phyloP scores from a whole-genome alignment of 2,329 filamentous ascomycete species.

The Diplodia sapinea region DNA sequence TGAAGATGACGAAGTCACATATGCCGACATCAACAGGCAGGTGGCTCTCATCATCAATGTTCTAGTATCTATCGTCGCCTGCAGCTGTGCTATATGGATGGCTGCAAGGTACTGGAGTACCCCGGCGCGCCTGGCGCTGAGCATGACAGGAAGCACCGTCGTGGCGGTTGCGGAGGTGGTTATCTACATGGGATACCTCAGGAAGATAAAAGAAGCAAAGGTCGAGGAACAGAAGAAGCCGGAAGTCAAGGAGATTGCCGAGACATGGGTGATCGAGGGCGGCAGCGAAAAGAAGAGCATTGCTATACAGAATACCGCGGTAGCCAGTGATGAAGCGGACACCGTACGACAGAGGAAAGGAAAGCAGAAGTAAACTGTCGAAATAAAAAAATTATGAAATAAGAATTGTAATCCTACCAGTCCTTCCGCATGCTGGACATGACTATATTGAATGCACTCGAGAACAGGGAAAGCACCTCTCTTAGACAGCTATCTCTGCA shows the following conservation, averaged over 20 bases:
- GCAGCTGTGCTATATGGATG: constrained; percentile 79
- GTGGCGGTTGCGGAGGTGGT: constrained; percentile 78
- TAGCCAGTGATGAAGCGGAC: background rate
- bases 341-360: constrained; percentile 4
- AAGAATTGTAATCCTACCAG: background rate
- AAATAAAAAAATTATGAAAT: background rate
- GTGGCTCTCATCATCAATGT: constrained; percentile 88
- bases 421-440: background rate
- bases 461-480: background rate
- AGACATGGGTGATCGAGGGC: constrained; percentile 68
- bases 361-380: background rate
- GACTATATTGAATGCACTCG: background rate
- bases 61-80: constrained; percentile 81
- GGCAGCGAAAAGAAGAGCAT: constrained; percentile 3
- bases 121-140: constrained; percentile 71
- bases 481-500: no score
- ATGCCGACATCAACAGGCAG: constrained; percentile 78
- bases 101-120: constrained; percentile 76
- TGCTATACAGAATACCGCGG: background rate
- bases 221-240: constrained; percentile 63
- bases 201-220: constrained; percentile 72
- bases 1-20: constrained; percentile 67
- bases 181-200: constrained; percentile 76
- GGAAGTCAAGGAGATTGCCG: constrained; percentile 72
- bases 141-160: constrained; percentile 70